These are phyloP conservation scores for Ballota nigra DNA, from an alignment of 257 asterid genomes.

Conservation along the genomic window DNA sequence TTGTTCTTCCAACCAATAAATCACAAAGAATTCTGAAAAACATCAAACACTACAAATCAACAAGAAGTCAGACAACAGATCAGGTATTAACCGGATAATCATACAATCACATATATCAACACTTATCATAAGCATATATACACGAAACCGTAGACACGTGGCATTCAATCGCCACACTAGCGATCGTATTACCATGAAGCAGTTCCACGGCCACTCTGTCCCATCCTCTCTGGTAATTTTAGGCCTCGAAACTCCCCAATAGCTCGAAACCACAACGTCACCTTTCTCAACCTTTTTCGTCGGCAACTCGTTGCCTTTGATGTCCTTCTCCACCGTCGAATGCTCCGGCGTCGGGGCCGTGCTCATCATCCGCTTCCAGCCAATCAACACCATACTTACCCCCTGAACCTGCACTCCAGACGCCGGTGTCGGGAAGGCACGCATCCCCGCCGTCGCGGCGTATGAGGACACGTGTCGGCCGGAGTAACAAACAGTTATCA, in stretches of 20 bases:
- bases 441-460: conserved; percentile 23
- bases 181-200: conserved; percentile 68
- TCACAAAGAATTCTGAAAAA: neutral
- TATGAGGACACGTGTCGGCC: conserved; percentile 29
- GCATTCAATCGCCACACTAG: conserved; percentile 1
- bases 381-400: conserved; percentile 32
- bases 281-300: conserved; percentile 36
- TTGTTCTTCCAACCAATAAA: neutral
- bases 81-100: neutral
- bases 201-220: conserved; percentile 92
- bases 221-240: conserved; percentile 70
- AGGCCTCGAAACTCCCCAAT: conserved; percentile 78
- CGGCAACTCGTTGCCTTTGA: conserved; percentile 29
- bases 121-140: neutral
- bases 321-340: conserved; percentile 33
- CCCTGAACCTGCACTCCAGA: conserved; percentile 30
- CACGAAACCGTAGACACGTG: neutral
- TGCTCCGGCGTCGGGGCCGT: conserved; percentile 44
- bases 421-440: conserved; percentile 21
- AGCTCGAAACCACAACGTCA: conserved; percentile 52
- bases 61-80: neutral
- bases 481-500: conserved; percentile 35
- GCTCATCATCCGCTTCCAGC: conserved; percentile 61
- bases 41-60: neutral
- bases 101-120: neutral